Base-by-base conservation (phyloP, 2,329 filamentous ascomycete species). In the Penicillium fuscoglaucum region DNA sequence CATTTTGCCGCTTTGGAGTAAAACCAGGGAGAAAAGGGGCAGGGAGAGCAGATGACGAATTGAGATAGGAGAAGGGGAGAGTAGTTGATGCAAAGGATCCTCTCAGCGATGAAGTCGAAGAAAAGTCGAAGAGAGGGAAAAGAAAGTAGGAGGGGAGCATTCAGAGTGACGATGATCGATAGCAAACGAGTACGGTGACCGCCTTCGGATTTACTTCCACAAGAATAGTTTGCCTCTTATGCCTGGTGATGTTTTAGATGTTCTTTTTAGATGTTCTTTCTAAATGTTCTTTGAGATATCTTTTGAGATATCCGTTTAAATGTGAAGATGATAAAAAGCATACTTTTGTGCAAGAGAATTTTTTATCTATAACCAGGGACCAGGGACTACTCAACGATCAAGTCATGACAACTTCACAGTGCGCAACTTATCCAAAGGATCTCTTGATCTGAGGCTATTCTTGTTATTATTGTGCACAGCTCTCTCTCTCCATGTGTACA, bases 1-100 rank as follows among this genome's bases (percentile, higher is more conserved):
- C 85, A 88, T 88, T 66, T 76, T 80, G 77, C 70, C 74, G 73
- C 74, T 69, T 74, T 70, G 64, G 55, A 43, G 59, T 55, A 61
- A 62, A 62, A 70, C 24, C 40, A 73, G 70, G 67, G 70, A 68
- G 37, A 61, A 59, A 58, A 62, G 40, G 52, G 60, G 60, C 46
- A 55, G 49, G 49, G 56, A 49, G 44, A 46, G 49, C 41, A 51
- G 50, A 53, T 57, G 35, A n/a, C 43, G 52, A 47, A 60, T 60
- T 17, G 57, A 48, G 41, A 41, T 46, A 41, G 31, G 41, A 39
- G 49, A 50, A 29, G 24, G 28, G 19, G 44, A 47, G 31, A 57
- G 40, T 29, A 52, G 41, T 37, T 48, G 43, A 39, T 43, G 41
- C 19, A 45, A 35, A 54, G 55, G 55, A 57, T 54, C 55, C 52